Evolutionary conservation across 371 early-diverging fungal genomes (phyloP), one percentile per base, ranked within the genome.

Genomic region (Sporodiniella umbellata): DNA sequence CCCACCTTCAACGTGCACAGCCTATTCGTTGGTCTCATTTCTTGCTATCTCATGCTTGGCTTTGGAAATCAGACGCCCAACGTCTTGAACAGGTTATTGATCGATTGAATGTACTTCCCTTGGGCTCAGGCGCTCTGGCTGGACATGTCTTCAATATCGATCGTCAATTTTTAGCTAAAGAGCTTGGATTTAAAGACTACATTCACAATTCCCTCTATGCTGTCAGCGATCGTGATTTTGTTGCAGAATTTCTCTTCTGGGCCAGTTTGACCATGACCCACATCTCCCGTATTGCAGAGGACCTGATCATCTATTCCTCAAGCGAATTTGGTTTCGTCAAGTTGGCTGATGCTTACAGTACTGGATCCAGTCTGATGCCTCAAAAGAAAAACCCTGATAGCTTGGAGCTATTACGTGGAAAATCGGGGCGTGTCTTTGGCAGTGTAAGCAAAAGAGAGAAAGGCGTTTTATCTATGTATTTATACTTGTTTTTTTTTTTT

Each of bases 311-410:
- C 53, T 98, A 95, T 73, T 87, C 88, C 30, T 68, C 87, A 6
- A 83, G 84, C 26, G 96, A 98, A 74, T 98, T 96, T 73, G 94
- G 92, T 2, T 96, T 94, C 67, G 90, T 95, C 21, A 75, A 78
- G 53, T 73, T 96, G 39, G 94, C 95, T 7, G 98, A 98, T 67
- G 94, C 94, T 12, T 96, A 95, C 45, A 88, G 92, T 63, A 98
- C 96, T n/a, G 98, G 98, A 4, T 90, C 91, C 67, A 92, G 93
- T 60, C 70, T 98, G 73, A 98, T 98, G 98, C 98, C 98, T 26
- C 98, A 98, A 66, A 98, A 98, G 78, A 96, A 96, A 84, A 98
- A 98, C 78, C 95, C 98, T 3, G 98, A 98, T 68, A 89, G 92
- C 47, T 66, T 96, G 43, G 98, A 98, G 67, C 79, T 98, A 37